These are phyloP conservation scores for Elsinoe australis DNA, from an alignment of 2,329 filamentous ascomycete genomes.

Conservation along the genomic window DNA sequence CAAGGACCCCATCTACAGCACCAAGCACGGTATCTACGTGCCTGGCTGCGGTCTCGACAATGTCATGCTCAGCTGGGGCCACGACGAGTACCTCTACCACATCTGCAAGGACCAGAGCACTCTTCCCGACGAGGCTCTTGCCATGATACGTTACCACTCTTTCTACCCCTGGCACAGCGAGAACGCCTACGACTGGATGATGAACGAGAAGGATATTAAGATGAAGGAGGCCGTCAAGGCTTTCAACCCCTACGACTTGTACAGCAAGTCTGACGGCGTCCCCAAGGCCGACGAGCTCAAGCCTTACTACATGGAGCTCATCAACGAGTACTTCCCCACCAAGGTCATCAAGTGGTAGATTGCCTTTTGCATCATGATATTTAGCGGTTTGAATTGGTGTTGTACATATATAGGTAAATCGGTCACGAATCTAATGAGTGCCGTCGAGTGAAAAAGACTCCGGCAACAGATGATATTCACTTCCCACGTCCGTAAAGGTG, in stretches of 20 bases:
- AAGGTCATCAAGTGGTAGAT: slow-evolving; percentile 61
- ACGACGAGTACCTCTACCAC: slow-evolving; percentile 82
- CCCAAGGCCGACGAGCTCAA: slow-evolving; percentile 71
- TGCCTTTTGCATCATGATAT: not conserved
- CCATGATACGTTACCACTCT: slow-evolving; percentile 88
- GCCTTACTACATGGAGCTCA: slow-evolving; percentile 66
- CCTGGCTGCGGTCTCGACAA: slow-evolving; percentile 76
- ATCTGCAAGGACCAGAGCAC: slow-evolving; percentile 75
- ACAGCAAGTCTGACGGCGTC: slow-evolving; percentile 81
- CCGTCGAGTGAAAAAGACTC: slow-evolving; percentile 3
- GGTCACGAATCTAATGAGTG: slow-evolving; percentile 5
- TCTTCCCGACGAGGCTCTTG: slow-evolving; percentile 72
- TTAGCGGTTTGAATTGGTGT: not conserved
- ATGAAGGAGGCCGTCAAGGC: slow-evolving; percentile 76
- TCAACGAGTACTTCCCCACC: slow-evolving; percentile 60
- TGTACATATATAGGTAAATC: not conserved
- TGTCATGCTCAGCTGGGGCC: slow-evolving; percentile 83
- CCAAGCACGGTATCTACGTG: slow-evolving; percentile 70
- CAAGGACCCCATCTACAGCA: slow-evolving; percentile 62
- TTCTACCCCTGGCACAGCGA: slow-evolving; percentile 89
- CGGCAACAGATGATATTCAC: not conserved
- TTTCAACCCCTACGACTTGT: slow-evolving; percentile 87
- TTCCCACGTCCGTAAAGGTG: no score
- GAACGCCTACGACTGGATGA: slow-evolving; percentile 72
- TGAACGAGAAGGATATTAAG: slow-evolving; percentile 70